Conservation (phyloP, 352 stramenopile species). For the Phytophthora agathidicida region DNA sequence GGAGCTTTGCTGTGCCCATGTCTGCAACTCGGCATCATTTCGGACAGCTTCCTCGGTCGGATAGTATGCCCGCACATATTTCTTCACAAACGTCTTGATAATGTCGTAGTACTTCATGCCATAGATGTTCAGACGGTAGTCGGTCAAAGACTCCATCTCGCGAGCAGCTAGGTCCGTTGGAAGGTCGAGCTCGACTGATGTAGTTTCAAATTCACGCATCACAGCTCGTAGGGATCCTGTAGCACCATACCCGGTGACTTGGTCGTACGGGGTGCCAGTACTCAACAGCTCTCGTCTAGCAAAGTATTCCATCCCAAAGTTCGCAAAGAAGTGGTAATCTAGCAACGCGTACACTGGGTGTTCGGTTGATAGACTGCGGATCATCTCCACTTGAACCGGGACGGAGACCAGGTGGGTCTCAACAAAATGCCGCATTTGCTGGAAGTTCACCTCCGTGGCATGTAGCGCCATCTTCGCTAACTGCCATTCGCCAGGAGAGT, state of each 20-base stretch:
- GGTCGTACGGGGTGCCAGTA: slow-evolving; percentile 35
- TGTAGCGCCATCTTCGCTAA: slow-evolving; percentile 50
- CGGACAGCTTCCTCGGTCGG: slow-evolving; percentile 18
- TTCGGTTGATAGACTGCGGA: slow-evolving; percentile 31
- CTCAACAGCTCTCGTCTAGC: slow-evolving; percentile 31
- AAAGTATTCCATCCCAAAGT: slow-evolving; percentile 49
- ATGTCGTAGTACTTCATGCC: slow-evolving; percentile 33
- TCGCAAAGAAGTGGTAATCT: slow-evolving; percentile 40
- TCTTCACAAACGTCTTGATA: slow-evolving; percentile 44
- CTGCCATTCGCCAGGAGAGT: slow-evolving; percentile 37
- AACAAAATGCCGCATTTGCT: slow-evolving; percentile 36
- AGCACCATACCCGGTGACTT: slow-evolving; percentile 42
- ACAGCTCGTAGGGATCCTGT: slow-evolving; percentile 38
- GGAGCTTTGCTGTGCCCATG: slow-evolving; percentile 37
- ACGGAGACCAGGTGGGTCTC: slow-evolving; percentile 38
- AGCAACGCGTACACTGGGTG: slow-evolving; percentile 50
- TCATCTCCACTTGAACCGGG: slow-evolving; percentile 48
- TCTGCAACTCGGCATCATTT: slow-evolving; percentile 50
- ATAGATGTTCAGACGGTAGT: slow-evolving; percentile 34
- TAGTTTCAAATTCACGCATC: slow-evolving; percentile 26
- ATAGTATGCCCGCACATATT: slow-evolving; percentile 52
- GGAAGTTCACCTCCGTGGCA: slow-evolving; percentile 39
- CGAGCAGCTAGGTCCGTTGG: slow-evolving; percentile 24
- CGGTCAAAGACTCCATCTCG: slow-evolving; percentile 25
- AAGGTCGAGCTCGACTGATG: slow-evolving; percentile 27